These are phyloP conservation scores for Symbiodinium pilosum DNA, from an alignment of 73 alveolate species.

Conservation along the genomic window DNA sequence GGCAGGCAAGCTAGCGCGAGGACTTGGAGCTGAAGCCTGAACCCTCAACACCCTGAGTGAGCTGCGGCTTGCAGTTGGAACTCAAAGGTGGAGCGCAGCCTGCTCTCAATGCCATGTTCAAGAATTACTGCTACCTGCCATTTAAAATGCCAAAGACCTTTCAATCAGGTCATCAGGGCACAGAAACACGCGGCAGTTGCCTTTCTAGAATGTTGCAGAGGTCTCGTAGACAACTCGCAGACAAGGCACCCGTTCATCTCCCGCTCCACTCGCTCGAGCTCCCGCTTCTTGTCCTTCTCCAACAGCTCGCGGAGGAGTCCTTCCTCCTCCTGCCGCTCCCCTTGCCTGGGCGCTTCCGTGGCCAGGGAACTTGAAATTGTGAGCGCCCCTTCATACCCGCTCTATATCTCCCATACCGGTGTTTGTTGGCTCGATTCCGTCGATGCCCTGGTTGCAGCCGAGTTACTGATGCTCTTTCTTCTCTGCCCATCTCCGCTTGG, in stretches of 20 bases:
- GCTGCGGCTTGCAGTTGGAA: constrained; percentile 87
- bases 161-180: too few relatives aligned
- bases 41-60: too few relatives aligned
- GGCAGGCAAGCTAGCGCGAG: constrained; percentile 35
- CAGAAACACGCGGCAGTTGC: background rate
- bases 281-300: constrained; percentile 90
- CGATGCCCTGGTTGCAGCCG: too few relatives aligned
- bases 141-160: too few relatives aligned
- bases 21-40: constrained; percentile 55
- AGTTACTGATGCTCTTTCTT: constrained; percentile 59
- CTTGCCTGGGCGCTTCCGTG: too few relatives aligned
- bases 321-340: constrained; percentile 86
- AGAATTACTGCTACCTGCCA: too few relatives aligned
- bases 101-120: background rate
- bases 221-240: background rate
- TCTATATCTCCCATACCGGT: too few relatives aligned
- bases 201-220: background rate
- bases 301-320: constrained; percentile 69
- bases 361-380: too few relatives aligned
- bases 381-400: too few relatives aligned
- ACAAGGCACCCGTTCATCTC: constrained; percentile 86
- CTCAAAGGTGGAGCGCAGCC: constrained; percentile 89
- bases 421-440: too few relatives aligned
- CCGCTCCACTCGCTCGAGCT: constrained; percentile 84
- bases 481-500: constrained; percentile 52